phyloP scores from a whole-genome alignment of 352 stramenopile genomes.

The Blastocystis sp. region DNA sequence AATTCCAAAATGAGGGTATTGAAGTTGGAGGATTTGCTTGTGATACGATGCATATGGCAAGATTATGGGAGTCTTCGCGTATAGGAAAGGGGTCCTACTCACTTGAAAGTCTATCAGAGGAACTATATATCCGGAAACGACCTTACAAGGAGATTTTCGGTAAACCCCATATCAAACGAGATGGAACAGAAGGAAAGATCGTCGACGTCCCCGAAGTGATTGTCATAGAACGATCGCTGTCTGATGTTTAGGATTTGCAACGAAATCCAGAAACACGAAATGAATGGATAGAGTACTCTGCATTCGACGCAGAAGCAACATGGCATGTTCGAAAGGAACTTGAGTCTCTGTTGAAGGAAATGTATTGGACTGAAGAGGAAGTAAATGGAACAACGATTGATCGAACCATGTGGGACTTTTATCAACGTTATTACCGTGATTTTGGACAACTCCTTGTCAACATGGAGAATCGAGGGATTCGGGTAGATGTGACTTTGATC shows the following conservation, averaged over 20 bases:
- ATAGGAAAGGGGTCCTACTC: slow-evolving; percentile 75
- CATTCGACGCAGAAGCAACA: slow-evolving; percentile 90
- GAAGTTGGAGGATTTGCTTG: slow-evolving; percentile 81
- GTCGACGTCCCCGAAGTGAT: slow-evolving; percentile 62
- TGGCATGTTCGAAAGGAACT: slow-evolving; percentile 85
- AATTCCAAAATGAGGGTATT: slow-evolving; percentile 91
- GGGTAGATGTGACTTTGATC: slow-evolving; percentile 70
- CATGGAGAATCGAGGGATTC: slow-evolving; percentile 88
- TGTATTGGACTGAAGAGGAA: slow-evolving; percentile 71
- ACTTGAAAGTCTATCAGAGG: slow-evolving; percentile 83
- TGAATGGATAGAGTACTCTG: slow-evolving; percentile 89
- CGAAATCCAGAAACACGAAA: slow-evolving; percentile 76
- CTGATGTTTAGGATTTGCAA: slow-evolving; percentile 75
- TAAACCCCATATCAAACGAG: slow-evolving; percentile 85
- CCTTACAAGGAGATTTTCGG: slow-evolving; percentile 95
- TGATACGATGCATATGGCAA: slow-evolving; percentile 99
- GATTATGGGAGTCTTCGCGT: slow-evolving; percentile 75
- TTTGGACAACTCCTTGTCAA: slow-evolving; percentile 96
- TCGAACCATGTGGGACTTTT: slow-evolving; percentile 89
- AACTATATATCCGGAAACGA: slow-evolving; percentile 77
- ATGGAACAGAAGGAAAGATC: slow-evolving; percentile 79
- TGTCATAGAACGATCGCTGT: slow-evolving; percentile 65
- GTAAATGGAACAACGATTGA: background rate
- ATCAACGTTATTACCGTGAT: slow-evolving; percentile 86
- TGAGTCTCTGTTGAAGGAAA: slow-evolving; percentile 78